A percentile compares a stretch with the other conserved stretches of the same genome.
Conservation (phyloP, 257 asterid species). For the Oldenlandia corymbosa region DNA sequence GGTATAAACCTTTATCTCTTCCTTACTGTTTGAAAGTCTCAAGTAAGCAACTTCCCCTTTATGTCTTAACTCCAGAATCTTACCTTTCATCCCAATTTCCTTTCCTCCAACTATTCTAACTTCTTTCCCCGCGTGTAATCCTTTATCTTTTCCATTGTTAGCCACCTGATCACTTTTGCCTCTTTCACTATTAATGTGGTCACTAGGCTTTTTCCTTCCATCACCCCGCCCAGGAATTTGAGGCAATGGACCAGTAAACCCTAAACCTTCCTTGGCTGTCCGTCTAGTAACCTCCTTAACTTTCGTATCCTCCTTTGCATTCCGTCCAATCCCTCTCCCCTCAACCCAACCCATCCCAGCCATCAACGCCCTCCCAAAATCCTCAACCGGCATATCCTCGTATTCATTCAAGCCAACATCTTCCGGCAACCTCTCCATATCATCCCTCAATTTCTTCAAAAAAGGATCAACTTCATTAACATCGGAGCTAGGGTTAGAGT, state of each 20-base stretch:
- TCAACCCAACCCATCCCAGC: conserved; percentile 83
- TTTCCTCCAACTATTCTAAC: conserved; percentile 65
- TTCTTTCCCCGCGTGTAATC: conserved; percentile 44
- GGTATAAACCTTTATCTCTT: conserved; percentile 39
- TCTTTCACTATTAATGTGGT: conserved; percentile 12
- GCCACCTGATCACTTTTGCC: conserved; percentile 11
- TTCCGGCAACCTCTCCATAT: conserved; percentile 55
- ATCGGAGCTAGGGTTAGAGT: conserved; percentile 5
- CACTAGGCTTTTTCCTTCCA: conserved; percentile 13
- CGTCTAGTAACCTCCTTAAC: conserved; percentile 42
- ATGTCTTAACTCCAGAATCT: conserved; percentile 43
- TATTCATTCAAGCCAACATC: conserved; percentile 48
- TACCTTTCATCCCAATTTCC: conserved; percentile 62
- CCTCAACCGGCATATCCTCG: conserved; percentile 72
- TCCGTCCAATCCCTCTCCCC: conserved; percentile 72
- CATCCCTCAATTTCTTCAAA: conserved; percentile 51
- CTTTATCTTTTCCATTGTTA: conserved; percentile 18
- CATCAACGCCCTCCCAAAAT: conserved; percentile 57
- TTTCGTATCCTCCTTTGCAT: conserved; percentile 61
- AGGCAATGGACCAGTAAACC: conserved; percentile 31
- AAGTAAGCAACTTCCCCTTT: conserved; percentile 44
- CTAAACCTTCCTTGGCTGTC: conserved; percentile 75
- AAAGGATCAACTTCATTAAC: conserved; percentile 31
- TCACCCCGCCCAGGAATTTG: conserved; percentile 20
- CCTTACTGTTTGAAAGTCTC: conserved; percentile 39